Conservation (phyloP, 1,284 basidiomycete genomes). For the Cutaneotrichosporon sp. region DNA sequence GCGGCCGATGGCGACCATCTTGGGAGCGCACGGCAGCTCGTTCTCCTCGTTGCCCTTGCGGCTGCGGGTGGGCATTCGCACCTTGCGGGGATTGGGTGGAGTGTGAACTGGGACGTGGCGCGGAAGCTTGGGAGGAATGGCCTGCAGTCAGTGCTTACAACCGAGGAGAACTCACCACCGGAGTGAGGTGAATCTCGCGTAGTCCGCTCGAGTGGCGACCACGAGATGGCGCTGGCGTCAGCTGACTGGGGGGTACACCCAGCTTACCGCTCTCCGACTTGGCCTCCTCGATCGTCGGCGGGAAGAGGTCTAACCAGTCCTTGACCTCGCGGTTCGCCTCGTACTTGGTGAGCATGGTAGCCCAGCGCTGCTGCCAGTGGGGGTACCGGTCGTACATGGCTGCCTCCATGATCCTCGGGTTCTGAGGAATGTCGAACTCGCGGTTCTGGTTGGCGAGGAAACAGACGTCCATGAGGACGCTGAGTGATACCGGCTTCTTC, state of each 20-base stretch:
- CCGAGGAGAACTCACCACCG: neutral
- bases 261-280: conserved; percentile 1
- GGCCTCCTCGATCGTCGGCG: neutral
- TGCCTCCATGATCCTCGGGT: conserved; percentile 27
- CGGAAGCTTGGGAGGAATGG: neutral
- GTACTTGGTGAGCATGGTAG: conserved; percentile 39
- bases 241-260: neutral
- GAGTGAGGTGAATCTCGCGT: conserved; percentile 15
- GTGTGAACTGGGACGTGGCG: neutral
- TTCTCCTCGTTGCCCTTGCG: conserved; percentile 1
- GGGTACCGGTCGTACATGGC: conserved; percentile 31
- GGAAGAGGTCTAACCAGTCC: conserved; percentile 37
- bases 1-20: neutral
- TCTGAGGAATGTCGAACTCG: conserved; percentile 42
- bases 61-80: neutral
- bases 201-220: neutral
- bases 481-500: conserved; percentile 21
- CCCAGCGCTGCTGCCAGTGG: conserved; percentile 50
- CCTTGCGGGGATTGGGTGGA: neutral
- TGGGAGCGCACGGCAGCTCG: neutral
- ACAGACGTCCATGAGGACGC: conserved; percentile 42
- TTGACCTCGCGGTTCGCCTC: conserved; percentile 30
- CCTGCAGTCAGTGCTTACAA: neutral
- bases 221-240: conserved; percentile 5
- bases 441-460: conserved; percentile 41